Percentiles rank a stretch among this genome's conserved stretches.
phyloP scores from a whole-genome alignment of 768 basidiomycete genomes.

The Trametes sanguinea region DNA sequence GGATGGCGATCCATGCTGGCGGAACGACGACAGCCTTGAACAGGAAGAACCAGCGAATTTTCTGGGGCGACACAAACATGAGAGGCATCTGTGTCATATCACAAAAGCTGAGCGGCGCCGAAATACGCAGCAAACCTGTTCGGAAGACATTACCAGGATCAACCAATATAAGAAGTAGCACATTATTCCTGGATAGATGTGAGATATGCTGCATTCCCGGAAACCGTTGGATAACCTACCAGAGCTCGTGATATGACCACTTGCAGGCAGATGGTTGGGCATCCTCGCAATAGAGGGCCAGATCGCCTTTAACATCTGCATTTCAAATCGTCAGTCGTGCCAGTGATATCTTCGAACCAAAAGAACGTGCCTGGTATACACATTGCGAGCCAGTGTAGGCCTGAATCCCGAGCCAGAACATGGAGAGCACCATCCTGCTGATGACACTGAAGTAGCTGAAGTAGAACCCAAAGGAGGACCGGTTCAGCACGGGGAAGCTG shows the following conservation, averaged over 20 bases:
- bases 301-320: conserved; percentile 71
- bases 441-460: conserved; percentile 85
- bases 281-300: conserved; percentile 72
- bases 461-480: conserved; percentile 89
- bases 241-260: conserved; percentile 62
- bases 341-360: too few species aligned
- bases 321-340: too few species aligned
- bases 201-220: not conserved
- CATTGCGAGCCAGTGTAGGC: conserved; percentile 62
- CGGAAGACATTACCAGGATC: conserved; percentile 39
- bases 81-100: conserved; percentile 54
- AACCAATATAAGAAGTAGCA: conserved; percentile 80
- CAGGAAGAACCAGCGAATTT: conserved; percentile 75
- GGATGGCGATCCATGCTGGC: conserved; percentile 52
- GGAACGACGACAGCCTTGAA: conserved; percentile 55
- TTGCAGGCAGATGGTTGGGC: conserved; percentile 61
- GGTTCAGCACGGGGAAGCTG: conserved; percentile 75
- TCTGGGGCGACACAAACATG: conserved; percentile 75
- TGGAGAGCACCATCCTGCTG: conserved; percentile 71
- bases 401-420: conserved; percentile 85
- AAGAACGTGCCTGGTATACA: conserved; percentile 52
- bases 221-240: conserved; percentile 34
- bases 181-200: conserved; percentile 47
- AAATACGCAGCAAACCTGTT: too few species aligned
- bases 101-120: not conserved